Evolutionary conservation across 169 alveolate species (phyloP).

Genomic region (Plasmodium cynomolgi): DNA sequence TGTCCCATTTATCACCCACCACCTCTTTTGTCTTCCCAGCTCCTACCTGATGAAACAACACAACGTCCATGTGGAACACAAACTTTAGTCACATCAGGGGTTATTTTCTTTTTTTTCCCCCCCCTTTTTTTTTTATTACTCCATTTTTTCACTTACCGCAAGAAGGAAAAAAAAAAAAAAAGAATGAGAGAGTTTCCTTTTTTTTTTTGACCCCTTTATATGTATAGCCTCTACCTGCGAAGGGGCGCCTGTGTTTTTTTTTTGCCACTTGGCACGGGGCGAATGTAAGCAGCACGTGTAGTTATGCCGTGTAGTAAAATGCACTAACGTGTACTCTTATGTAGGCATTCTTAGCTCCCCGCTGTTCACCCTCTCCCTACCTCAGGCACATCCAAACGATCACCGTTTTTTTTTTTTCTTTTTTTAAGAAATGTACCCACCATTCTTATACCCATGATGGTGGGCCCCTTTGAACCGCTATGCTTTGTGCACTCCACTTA

Average conservation of each 20-base stretch:
- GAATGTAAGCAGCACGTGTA: neutral
- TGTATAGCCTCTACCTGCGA: neutral
- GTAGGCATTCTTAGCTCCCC: neutral
- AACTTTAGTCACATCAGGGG: neutral
- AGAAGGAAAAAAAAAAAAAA: neutral
- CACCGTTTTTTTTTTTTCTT: neutral
- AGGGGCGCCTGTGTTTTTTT: neutral
- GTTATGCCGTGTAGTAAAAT: neutral
- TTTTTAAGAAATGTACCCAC: neutral
- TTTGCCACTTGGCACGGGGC: neutral
- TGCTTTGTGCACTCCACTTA: neutral
- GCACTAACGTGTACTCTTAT: neutral
- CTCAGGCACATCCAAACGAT: neutral
- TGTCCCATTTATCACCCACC: neutral
- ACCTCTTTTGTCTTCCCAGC: neutral
- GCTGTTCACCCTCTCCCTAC: neutral
- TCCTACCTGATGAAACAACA: slow-evolving; percentile 17
- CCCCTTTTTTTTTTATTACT: neutral
- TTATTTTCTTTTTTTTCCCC: neutral
- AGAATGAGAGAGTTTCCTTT: neutral
- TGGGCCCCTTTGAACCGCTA: neutral
- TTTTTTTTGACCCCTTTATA: neutral
- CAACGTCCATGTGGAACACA: slow-evolving; percentile 32
- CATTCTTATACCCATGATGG: neutral
- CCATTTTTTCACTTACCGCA: neutral